These are phyloP conservation scores for Kwoniella shandongensis DNA, from an alignment of 768 basidiomycete species.

Conservation along the genomic window DNA sequence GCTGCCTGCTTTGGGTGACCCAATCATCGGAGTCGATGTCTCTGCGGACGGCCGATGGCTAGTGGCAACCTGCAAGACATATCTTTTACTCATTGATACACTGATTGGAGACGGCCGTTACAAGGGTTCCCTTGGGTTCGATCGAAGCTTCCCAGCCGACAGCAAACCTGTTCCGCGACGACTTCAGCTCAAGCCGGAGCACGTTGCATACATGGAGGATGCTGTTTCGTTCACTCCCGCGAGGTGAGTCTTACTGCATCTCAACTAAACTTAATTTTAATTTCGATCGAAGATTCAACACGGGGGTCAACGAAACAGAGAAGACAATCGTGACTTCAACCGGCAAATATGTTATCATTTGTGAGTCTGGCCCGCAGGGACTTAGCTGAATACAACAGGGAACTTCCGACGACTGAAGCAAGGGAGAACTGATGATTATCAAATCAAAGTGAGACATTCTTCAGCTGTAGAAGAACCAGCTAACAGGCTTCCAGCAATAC, in stretches of 20 bases:
- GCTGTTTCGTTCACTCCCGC: slow-evolving; percentile 87
- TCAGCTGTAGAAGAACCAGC: neutral
- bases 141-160: slow-evolving; percentile 89
- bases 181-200: slow-evolving; percentile 82
- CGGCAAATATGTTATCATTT: slow-evolving; percentile 87
- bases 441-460: slow-evolving; percentile 67
- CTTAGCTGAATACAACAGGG: slow-evolving; percentile 53
- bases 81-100: slow-evolving; percentile 90
- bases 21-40: slow-evolving; percentile 90
- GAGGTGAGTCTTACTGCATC: slow-evolving; percentile 66
- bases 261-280: too few relatives aligned
- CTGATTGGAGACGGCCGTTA: slow-evolving; percentile 88
- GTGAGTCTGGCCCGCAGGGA: slow-evolving; percentile 52
- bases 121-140: slow-evolving; percentile 80
- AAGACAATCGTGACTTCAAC: slow-evolving; percentile 94
- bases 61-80: slow-evolving; percentile 91
- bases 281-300: slow-evolving; percentile 75
- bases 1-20: slow-evolving; percentile 88
- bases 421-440: slow-evolving; percentile 85
- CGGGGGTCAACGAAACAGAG: slow-evolving; percentile 80
- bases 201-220: slow-evolving; percentile 90
- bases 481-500: slow-evolving; percentile 59
- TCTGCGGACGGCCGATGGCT: slow-evolving; percentile 92
- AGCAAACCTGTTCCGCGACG: slow-evolving; percentile 88
- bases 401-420: slow-evolving; percentile 95